Conservation (phyloP, 139 green algal genomes). For the Chlorella sp. region DNA sequence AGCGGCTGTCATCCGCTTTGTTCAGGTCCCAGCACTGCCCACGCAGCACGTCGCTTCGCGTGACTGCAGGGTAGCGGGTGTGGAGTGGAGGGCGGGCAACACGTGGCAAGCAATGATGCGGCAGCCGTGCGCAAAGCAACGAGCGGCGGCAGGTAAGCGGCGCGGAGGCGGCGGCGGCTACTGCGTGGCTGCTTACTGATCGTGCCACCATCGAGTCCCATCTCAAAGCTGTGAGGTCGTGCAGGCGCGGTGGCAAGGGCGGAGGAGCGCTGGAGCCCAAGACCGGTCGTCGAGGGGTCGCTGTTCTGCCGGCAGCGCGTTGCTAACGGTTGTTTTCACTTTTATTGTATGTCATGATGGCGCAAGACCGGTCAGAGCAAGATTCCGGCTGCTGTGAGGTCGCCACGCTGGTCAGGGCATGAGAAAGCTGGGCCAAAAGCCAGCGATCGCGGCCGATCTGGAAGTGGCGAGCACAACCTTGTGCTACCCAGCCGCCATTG, state of each 20-base stretch:
- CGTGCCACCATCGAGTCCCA: slow-evolving; percentile 54
- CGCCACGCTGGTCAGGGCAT: neutral
- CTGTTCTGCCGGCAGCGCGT: too few relatives aligned
- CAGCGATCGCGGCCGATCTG: too few relatives aligned
- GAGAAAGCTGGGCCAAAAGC: too few relatives aligned
- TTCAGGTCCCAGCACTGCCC: slow-evolving; percentile 43
- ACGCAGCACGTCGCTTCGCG: slow-evolving; percentile 52
- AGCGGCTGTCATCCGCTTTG: slow-evolving; percentile 41
- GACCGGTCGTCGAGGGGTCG: too few relatives aligned
- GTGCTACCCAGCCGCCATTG: too few relatives aligned
- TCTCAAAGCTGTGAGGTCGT: neutral
- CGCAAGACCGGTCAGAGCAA: too few relatives aligned
- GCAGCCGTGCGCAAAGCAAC: neutral
- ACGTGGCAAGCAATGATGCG: neutral
- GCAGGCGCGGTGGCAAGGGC: too few relatives aligned
- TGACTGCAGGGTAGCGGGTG: neutral
- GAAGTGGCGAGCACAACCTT: too few relatives aligned
- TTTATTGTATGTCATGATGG: too few relatives aligned
- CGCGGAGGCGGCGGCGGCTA: neutral
- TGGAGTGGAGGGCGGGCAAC: neutral
- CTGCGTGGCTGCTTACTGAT: neutral
- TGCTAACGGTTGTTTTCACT: too few relatives aligned
- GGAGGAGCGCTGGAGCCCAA: neutral
- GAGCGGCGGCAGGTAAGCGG: neutral
- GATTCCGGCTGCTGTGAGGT: too few relatives aligned